Evolutionary conservation across 805 yeast genomes (phyloP).

Genomic region (Priceomyces medius): DNA sequence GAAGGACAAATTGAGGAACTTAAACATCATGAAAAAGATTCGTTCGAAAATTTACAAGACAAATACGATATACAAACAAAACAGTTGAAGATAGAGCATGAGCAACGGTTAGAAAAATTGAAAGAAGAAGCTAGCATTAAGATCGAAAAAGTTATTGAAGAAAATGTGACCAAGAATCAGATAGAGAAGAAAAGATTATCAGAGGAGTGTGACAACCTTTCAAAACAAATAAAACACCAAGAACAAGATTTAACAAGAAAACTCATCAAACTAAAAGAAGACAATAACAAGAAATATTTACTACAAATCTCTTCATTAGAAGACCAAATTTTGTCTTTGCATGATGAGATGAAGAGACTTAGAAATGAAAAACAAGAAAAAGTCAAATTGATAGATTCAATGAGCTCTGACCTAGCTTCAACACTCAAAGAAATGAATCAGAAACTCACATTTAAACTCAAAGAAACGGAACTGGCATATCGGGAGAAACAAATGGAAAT

Average conservation of each 20-base stretch:
- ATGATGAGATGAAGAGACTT: constrained; percentile 10
- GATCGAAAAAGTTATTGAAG: constrained; percentile 38
- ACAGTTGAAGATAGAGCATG: constrained; percentile 19
- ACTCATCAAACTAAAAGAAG: constrained; percentile 25
- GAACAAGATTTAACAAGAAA: constrained; percentile 21
- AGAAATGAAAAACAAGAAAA: constrained; percentile 7
- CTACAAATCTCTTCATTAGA: constrained; percentile 15
- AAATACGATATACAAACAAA: constrained; percentile 24
- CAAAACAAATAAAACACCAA: constrained; percentile 13
- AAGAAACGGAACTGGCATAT: constrained; percentile 6
- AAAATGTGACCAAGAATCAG: constrained; percentile 31
- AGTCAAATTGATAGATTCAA: constrained; percentile 5
- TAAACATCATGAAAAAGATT: constrained; percentile 20
- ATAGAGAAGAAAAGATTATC: constrained; percentile 21
- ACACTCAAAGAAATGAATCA: constrained; percentile 5
- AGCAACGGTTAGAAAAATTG: constrained; percentile 19
- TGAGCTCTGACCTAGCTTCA: constrained; percentile 8
- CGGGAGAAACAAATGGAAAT: constrained; percentile 16
- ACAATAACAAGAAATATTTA: constrained; percentile 18
- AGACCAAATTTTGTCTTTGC: constrained; percentile 13
- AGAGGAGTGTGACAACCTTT: constrained; percentile 14
- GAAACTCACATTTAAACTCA: constrained; percentile 4
- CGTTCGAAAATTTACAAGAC: constrained; percentile 20
- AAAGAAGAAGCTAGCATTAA: constrained; percentile 28
- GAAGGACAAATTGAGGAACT: constrained; percentile 34